phyloP scores from a whole-genome alignment of 2,329 filamentous ascomycete species.

The Didymella segeticola region DNA sequence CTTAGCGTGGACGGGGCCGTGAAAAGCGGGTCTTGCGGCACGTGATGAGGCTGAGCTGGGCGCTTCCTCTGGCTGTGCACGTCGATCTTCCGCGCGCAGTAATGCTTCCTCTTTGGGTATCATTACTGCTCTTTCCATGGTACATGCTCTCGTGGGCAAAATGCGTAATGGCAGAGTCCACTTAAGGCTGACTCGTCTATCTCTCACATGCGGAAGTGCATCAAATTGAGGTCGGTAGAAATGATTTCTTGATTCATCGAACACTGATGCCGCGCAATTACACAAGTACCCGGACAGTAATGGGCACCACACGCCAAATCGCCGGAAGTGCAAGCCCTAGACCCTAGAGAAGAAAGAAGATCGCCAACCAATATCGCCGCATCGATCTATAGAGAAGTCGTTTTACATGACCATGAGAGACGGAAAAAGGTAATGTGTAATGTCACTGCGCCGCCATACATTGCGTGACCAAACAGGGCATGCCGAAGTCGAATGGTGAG shows the following conservation, averaged over 20 bases:
- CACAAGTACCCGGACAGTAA: not conserved
- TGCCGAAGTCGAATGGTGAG: not conserved
- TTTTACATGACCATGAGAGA: slow-evolving; percentile 12
- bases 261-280: slow-evolving; percentile 12
- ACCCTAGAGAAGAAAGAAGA: slow-evolving; percentile 3
- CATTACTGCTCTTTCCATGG: not conserved
- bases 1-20: not conserved
- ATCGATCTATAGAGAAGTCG: slow-evolving; percentile 15
- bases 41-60: slow-evolving; percentile 17
- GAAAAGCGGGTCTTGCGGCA: not conserved
- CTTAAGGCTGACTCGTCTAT: not conserved
- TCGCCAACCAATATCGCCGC: slow-evolving; percentile 7
- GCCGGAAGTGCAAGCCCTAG: slow-evolving; percentile 8
- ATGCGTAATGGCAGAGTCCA: too few relatives aligned
- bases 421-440: not conserved
- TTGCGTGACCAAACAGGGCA: slow-evolving; percentile 18
- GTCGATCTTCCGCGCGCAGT: not conserved
- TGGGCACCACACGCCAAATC: slow-evolving; percentile 3
- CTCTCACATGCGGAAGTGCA: not conserved
- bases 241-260: slow-evolving; percentile 3
- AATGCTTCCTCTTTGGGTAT: not conserved
- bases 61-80: not conserved
- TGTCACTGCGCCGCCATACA: slow-evolving; percentile 15
- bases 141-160: too few relatives aligned
- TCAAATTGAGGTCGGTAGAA: not conserved